Evolutionary conservation across 108 stramenopile genomes (phyloP).

Genomic region (Phaeodactylum tricornutum): DNA sequence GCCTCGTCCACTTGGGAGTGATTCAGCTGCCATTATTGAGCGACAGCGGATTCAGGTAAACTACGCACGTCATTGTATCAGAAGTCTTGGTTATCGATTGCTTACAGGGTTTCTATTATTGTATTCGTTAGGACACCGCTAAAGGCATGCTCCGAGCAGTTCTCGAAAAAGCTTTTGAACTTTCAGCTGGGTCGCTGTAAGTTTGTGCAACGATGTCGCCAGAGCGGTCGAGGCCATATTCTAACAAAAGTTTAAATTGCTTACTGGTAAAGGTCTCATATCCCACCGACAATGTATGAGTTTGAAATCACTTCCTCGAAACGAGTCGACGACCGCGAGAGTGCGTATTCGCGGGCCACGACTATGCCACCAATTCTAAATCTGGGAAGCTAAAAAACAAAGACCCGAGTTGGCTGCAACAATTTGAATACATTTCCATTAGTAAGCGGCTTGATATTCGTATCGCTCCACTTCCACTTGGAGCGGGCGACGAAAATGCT

Average conservation of each 20-base stretch:
- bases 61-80: neutral
- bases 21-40: conserved; percentile 71
- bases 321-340: conserved; percentile 70
- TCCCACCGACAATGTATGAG: conserved; percentile 47
- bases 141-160: conserved; percentile 77
- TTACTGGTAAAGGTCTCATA: neutral
- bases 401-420: neutral
- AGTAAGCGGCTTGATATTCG: neutral
- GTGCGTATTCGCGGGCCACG: conserved; percentile 68
- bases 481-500: neutral
- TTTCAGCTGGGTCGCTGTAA: conserved; percentile 63
- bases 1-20: conserved; percentile 66
- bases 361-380: conserved; percentile 77
- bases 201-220: too few species aligned
- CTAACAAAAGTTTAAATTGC: neutral
- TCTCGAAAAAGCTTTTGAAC: conserved; percentile 52
- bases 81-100: neutral
- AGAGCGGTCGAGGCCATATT: conserved; percentile 27
- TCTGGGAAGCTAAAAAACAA: conserved; percentile 33
- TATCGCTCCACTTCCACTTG: neutral
- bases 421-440: neutral
- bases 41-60: conserved; percentile 73
- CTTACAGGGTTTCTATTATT: neutral
- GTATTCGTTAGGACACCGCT: conserved; percentile 49
- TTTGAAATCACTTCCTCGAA: conserved; percentile 75